A percentile compares a stretch with the other conserved stretches of the same genome.
Evolutionary conservation across 208 protist species (phyloP).

Genomic region (Phytomonas sp.): DNA sequence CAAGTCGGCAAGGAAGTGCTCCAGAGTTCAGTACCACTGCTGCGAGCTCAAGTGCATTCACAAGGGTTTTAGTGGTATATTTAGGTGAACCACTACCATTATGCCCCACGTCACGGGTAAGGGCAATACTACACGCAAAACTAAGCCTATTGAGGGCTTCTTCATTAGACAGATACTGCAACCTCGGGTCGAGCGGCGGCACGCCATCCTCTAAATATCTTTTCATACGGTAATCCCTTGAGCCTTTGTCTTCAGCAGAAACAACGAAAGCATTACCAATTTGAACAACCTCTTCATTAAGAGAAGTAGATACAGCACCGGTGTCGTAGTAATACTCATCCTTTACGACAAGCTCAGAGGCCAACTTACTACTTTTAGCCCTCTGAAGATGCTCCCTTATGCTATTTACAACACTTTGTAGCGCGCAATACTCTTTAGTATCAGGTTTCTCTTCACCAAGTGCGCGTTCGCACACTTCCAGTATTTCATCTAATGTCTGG

Average conservation of each 20-base stretch:
- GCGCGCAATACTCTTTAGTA: conserved; percentile 17
- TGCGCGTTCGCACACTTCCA: conserved; percentile 24
- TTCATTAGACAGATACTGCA: conserved; percentile 17
- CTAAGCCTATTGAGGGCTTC: conserved; percentile 39
- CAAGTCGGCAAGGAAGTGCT: conserved; percentile 34
- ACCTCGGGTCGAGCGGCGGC: background rate
- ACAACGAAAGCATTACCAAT: background rate
- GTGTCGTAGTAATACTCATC: background rate
- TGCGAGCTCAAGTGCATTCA: conserved; percentile 42
- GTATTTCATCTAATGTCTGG: conserved; percentile 27
- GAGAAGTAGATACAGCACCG: background rate
- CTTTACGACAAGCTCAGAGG: background rate
- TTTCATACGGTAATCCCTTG: background rate
- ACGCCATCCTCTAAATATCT: background rate
- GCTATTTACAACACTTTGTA: conserved; percentile 16
- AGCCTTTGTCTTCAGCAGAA: background rate
- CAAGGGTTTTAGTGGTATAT: conserved; percentile 16
- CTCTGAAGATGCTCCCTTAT: conserved; percentile 21
- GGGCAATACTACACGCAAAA: conserved; percentile 31
- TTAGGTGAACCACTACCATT: conserved; percentile 19
- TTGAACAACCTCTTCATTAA: background rate
- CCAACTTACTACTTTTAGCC: background rate
- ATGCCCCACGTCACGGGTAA: conserved; percentile 30
- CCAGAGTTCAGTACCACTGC: conserved; percentile 46
- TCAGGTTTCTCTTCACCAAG: conserved; percentile 42